phyloP scores from a whole-genome alignment of 192 early-diverging fungal genomes.

The Rhizophagus prolifer region DNA sequence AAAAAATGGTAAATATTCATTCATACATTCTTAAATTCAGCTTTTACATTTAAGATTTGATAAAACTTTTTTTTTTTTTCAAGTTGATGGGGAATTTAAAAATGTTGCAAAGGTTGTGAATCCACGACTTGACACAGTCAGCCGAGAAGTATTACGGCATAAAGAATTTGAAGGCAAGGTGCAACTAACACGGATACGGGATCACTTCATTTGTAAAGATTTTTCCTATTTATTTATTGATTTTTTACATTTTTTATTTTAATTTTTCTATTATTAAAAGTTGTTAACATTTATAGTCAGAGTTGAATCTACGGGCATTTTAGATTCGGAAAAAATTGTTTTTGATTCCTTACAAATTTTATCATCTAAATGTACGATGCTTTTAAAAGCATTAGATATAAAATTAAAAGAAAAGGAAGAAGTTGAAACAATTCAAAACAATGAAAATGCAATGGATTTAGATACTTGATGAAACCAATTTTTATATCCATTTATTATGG shows the following conservation, averaged over 20 bases:
- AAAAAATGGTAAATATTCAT: conserved; percentile 49
- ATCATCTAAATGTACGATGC: conserved; percentile 73
- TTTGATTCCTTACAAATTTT: conserved; percentile 75
- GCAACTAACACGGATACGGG: conserved; percentile 81
- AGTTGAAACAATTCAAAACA: not conserved
- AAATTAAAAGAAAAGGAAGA: conserved; percentile 14
- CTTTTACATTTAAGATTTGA: not conserved
- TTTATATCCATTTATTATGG: conserved; percentile 3
- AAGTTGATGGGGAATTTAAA: conserved; percentile 39
- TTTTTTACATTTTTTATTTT: not conserved
- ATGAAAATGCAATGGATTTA: not conserved
- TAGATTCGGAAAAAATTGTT: conserved; percentile 77
- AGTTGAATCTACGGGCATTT: conserved; percentile 84
- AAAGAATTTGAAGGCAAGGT: conserved; percentile 91
- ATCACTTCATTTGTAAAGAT: conserved; percentile 95
- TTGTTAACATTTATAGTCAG: conserved; percentile 53
- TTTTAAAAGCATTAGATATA: conserved; percentile 58
- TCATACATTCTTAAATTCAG: not conserved
- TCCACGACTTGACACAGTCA: conserved; percentile 93
- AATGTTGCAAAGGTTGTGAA: conserved; percentile 81
- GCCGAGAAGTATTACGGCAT: conserved; percentile 90
- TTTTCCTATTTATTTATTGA: not conserved
- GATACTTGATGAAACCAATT: not conserved
- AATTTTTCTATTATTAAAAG: conserved; percentile 1
- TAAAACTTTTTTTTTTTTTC: not conserved